Conservation (phyloP, 257 asterid genomes). For the Solanum chilense region DNA sequence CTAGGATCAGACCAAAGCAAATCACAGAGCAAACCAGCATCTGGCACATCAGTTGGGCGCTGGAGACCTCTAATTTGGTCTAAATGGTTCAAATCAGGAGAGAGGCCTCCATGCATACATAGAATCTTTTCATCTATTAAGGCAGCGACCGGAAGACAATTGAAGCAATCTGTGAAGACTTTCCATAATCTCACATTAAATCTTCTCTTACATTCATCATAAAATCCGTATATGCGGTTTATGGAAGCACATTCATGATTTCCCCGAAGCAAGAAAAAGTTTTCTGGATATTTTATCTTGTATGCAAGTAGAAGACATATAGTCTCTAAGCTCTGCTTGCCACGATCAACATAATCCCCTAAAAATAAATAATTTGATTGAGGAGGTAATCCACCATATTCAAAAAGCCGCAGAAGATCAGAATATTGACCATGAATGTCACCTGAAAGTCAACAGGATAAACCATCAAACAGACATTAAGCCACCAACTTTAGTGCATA, state of each 20-base stretch:
- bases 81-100: slow-evolving; percentile 22
- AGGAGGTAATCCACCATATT: slow-evolving; percentile 27
- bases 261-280: slow-evolving; percentile 26
- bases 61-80: slow-evolving; percentile 21
- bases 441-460: slow-evolving; percentile 5
- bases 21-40: slow-evolving; percentile 25
- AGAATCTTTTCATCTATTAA: slow-evolving; percentile 26
- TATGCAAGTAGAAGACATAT: slow-evolving; percentile 27
- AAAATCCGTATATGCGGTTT: slow-evolving; percentile 26
- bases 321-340: slow-evolving; percentile 30
- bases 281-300: slow-evolving; percentile 23
- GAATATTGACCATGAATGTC: slow-evolving; percentile 33
- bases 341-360: slow-evolving; percentile 33
- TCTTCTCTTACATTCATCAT: slow-evolving; percentile 29
- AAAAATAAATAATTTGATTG: slow-evolving; percentile 21
- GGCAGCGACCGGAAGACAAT: slow-evolving; percentile 27
- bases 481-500: not conserved
- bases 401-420: slow-evolving; percentile 24
- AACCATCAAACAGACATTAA: not conserved
- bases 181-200: slow-evolving; percentile 20
- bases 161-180: slow-evolving; percentile 20
- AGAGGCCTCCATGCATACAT: slow-evolving; percentile 30
- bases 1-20: slow-evolving; percentile 33
- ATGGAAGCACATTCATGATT: slow-evolving; percentile 30
- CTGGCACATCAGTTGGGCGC: slow-evolving; percentile 31